Percentiles rank a stretch among this genome's conserved stretches.
Conservation (phyloP, 2,329 filamentous ascomycete genomes). For the Ophiostoma novo-ulmi region DNA sequence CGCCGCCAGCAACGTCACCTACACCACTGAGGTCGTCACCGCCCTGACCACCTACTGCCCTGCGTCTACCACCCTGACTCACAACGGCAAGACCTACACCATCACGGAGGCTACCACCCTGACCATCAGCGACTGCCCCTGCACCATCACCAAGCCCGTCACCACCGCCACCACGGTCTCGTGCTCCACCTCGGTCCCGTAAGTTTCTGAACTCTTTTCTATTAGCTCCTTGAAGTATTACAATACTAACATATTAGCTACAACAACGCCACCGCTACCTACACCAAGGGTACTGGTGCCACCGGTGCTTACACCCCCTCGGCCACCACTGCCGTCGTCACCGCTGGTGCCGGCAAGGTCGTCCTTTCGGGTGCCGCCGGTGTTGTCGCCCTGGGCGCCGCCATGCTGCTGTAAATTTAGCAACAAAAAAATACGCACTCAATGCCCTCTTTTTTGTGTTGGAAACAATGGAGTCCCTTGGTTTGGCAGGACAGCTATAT, state of each 20-base stretch:
- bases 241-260: constrained; percentile 30
- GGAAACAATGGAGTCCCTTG: constrained; percentile 20
- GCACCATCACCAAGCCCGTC: constrained; percentile 60
- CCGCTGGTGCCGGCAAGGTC: constrained; percentile 54
- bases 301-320: constrained; percentile 37
- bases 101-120: constrained; percentile 62
- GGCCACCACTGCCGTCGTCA: constrained; percentile 43
- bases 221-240: neutral
- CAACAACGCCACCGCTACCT: constrained; percentile 40
- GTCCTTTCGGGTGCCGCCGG: constrained; percentile 55
- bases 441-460: constrained; percentile 20
- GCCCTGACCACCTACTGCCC: constrained; percentile 69
- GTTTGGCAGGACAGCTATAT: constrained; percentile 9
- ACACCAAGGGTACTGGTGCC: constrained; percentile 30
- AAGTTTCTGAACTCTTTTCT: constrained; percentile 29
- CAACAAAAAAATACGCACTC: constrained; percentile 15
- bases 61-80: constrained; percentile 56
- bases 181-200: constrained; percentile 51
- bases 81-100: constrained; percentile 63
- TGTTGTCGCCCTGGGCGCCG: constrained; percentile 56
- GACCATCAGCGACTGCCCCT: constrained; percentile 60
- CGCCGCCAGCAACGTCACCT: constrained; percentile 43
- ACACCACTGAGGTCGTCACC: constrained; percentile 62
- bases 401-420: constrained; percentile 53
- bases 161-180: constrained; percentile 47